Conservation (phyloP, 1,139 yeast genomes). For the Saccharomyces pastorianus region DNA sequence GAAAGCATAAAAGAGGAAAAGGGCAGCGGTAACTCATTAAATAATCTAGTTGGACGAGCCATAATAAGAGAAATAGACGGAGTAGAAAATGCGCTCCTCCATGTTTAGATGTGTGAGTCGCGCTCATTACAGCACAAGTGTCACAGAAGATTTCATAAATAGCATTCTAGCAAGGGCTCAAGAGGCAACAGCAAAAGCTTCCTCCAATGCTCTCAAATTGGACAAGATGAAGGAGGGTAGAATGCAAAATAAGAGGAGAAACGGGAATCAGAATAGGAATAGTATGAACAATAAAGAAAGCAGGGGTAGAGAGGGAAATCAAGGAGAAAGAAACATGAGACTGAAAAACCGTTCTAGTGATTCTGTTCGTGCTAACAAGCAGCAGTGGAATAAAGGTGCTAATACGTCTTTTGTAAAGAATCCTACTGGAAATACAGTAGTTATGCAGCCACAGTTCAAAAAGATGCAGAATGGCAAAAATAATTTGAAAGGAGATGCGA, state of each 20-base stretch:
- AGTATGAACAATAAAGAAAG: neutral
- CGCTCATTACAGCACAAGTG: conserved; percentile 14
- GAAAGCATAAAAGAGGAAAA: neutral
- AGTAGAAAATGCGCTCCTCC: neutral
- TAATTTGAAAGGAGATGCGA: neutral
- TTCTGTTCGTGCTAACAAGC: neutral
- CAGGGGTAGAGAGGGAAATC: neutral
- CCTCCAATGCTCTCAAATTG: neutral
- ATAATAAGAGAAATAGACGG: neutral
- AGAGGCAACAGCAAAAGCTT: conserved; percentile 15
- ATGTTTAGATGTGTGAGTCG: neutral
- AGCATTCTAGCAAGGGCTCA: conserved; percentile 20
- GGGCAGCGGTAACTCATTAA: neutral
- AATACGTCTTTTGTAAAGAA: neutral
- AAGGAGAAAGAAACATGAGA: conserved; percentile 1
- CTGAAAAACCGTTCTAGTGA: neutral
- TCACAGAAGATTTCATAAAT: conserved; percentile 22
- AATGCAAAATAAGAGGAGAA: neutral
- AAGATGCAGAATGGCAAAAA: conserved; percentile 1
- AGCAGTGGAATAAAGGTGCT: neutral
- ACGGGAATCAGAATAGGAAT: conserved; percentile 1
- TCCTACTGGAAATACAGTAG: neutral
- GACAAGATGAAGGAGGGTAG: neutral
- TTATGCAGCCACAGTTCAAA: conserved; percentile 3
- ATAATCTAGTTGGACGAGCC: neutral